phyloP scores from a whole-genome alignment of 106 monocot genomes.

The Acorus gramineus region DNA sequence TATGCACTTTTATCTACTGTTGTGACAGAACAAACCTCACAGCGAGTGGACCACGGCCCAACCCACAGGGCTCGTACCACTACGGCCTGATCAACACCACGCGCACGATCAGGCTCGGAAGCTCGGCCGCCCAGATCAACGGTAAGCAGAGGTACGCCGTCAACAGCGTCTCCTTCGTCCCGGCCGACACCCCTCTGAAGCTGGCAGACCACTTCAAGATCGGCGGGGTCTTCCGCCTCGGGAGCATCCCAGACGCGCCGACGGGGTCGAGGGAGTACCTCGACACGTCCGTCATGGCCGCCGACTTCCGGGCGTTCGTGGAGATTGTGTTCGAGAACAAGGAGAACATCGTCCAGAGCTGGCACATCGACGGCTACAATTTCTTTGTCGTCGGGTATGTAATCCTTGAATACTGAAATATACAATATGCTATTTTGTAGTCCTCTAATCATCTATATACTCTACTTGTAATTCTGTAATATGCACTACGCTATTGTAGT shows the following conservation, averaged over 20 bases:
- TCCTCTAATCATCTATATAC: too few relatives aligned
- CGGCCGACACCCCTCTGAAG: constrained; percentile 14
- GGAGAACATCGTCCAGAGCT: constrained; percentile 11
- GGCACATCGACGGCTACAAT: constrained; percentile 14
- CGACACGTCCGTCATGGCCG: constrained; percentile 15
- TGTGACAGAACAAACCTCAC: constrained; percentile 14
- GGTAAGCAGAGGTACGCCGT: constrained; percentile 14
- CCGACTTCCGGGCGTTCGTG: constrained; percentile 8
- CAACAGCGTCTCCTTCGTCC: constrained; percentile 10
- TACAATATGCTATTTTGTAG: too few relatives aligned
- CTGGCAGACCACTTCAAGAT: constrained; percentile 9
- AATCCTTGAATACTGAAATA: too few relatives aligned
- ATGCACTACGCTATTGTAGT: too few relatives aligned
- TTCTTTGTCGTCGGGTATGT: constrained; percentile 18
- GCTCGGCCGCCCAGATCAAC: constrained; percentile 9
- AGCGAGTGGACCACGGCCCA: constrained; percentile 18
- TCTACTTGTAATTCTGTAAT: too few relatives aligned
- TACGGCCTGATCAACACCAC: constrained; percentile 11
- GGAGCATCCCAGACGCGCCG: constrained; percentile 11
- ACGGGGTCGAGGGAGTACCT: constrained; percentile 3
- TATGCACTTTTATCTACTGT: too few relatives aligned
- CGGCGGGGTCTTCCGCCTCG: constrained; percentile 12
- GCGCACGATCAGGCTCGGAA: constrained; percentile 12
- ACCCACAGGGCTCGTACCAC: constrained; percentile 21
- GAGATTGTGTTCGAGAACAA: constrained; percentile 22